phyloP scores from a whole-genome alignment of 345 rosid genomes.

The Moricandia moricandioides region DNA sequence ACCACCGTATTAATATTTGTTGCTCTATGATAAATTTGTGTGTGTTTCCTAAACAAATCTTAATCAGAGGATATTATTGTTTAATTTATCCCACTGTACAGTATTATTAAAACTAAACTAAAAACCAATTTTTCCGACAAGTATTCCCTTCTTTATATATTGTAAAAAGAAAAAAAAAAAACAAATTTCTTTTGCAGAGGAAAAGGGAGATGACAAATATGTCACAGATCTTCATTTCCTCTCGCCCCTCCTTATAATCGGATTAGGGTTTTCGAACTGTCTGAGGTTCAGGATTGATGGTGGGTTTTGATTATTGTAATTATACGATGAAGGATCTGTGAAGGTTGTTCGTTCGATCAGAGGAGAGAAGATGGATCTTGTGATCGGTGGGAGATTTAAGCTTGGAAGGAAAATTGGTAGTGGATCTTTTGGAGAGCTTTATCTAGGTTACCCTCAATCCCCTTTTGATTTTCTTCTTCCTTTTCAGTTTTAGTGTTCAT shows the following conservation, averaged over 20 bases:
- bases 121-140: not conserved
- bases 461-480: not conserved
- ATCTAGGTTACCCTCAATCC: slow-evolving; percentile 46
- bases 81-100: slow-evolving; percentile 9
- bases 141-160: not conserved
- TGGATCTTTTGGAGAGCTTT: slow-evolving; percentile 87
- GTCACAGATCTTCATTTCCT: slow-evolving; percentile 22
- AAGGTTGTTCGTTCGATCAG: not conserved
- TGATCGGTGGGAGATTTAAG: slow-evolving; percentile 74
- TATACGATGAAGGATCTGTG: not conserved
- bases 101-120: slow-evolving; percentile 3
- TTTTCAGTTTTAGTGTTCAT: not conserved
- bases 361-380: slow-evolving; percentile 49
- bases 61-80: slow-evolving; percentile 29
- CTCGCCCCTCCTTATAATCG: not conserved
- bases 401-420: slow-evolving; percentile 86
- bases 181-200: not conserved
- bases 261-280: slow-evolving; percentile 19
- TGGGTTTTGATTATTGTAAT: slow-evolving; percentile 10
- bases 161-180: not conserved
- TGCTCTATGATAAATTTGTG: not conserved
- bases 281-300: not conserved
- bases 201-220: slow-evolving; percentile 8
- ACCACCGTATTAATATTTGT: not conserved
- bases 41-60: not conserved